Percentiles rank a stretch among this genome's conserved stretches.
Conservation (phyloP, 768 basidiomycete genomes). For the Lyophyllum atratum region DNA sequence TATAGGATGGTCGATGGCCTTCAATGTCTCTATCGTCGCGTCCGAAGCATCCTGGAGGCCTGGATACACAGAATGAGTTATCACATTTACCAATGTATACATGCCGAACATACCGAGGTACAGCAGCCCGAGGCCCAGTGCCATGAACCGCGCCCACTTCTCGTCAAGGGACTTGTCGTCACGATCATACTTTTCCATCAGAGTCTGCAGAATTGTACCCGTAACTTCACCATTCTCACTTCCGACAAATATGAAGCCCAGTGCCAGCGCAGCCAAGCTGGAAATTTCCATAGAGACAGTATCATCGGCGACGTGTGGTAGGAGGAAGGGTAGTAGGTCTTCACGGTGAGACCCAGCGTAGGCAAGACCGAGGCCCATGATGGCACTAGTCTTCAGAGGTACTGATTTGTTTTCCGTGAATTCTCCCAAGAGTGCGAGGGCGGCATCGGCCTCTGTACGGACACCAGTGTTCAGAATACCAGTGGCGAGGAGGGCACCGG, state of each 20-base stretch:
- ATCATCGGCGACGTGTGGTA: slow-evolving; percentile 84
- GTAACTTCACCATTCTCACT: slow-evolving; percentile 94
- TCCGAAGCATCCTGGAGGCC: slow-evolving; percentile 93
- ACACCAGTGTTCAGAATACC: slow-evolving; percentile 90
- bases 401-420: slow-evolving; percentile 87
- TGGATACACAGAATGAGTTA: slow-evolving; percentile 27
- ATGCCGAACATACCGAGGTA: slow-evolving; percentile 72
- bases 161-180: slow-evolving; percentile 77
- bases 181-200: slow-evolving; percentile 77
- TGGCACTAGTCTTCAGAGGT: slow-evolving; percentile 82
- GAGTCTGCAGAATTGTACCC: slow-evolving; percentile 82
- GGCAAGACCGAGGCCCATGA: slow-evolving; percentile 91
- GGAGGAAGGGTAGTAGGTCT: slow-evolving; percentile 75
- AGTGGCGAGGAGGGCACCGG: slow-evolving; percentile 92
- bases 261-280: slow-evolving; percentile 79
- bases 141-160: slow-evolving; percentile 94
- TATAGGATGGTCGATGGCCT: slow-evolving; percentile 91
- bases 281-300: slow-evolving; percentile 85
- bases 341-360: slow-evolving; percentile 93
- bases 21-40: slow-evolving; percentile 89
- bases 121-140: slow-evolving; percentile 83
- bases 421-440: slow-evolving; percentile 86
- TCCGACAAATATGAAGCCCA: slow-evolving; percentile 95
- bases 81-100: background rate
- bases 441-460: slow-evolving; percentile 91